phyloP scores from a whole-genome alignment of 1,139 yeast genomes.

The Nakaseomyces delphensis region DNA sequence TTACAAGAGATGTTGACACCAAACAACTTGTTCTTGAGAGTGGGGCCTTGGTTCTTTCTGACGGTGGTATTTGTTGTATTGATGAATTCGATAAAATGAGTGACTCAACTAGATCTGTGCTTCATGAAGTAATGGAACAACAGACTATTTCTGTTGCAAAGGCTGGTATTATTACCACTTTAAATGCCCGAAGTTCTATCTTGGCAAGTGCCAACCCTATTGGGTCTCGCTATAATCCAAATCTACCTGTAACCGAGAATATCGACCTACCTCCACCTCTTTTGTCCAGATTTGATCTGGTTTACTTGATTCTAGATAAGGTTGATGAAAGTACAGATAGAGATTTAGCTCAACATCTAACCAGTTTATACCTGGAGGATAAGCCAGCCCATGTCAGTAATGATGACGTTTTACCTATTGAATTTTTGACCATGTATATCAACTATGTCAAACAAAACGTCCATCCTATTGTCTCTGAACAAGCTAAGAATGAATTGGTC shows the following conservation, averaged over 20 bases:
- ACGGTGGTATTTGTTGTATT: conserved; percentile 97
- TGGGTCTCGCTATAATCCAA: conserved; percentile 88
- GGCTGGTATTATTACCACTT: conserved; percentile 94
- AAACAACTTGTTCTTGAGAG: conserved; percentile 87
- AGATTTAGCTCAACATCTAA: conserved; percentile 79
- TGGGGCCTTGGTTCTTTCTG: conserved; percentile 94
- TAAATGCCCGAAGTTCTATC: conserved; percentile 92
- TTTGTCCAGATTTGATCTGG: conserved; percentile 88
- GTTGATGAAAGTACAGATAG: conserved; percentile 83
- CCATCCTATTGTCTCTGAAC: conserved; percentile 69
- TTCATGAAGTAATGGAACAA: conserved; percentile 99
- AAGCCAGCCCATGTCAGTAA: conserved; percentile 61
- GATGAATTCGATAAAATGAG: conserved; percentile 98
- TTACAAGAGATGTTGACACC: conserved; percentile 89
- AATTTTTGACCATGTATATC: conserved; percentile 76
- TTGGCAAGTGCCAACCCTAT: conserved; percentile 98
- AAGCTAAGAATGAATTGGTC: conserved; percentile 82
- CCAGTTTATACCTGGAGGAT: conserved; percentile 88
- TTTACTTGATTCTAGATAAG: conserved; percentile 82
- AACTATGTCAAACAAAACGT: conserved; percentile 82
- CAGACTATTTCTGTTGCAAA: conserved; percentile 96
- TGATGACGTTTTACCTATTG: conserved; percentile 69
- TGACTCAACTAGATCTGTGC: conserved; percentile 85
- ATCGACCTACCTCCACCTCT: conserved; percentile 96
- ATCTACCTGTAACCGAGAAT: conserved; percentile 85